phyloP scores from a whole-genome alignment of 2,329 filamentous ascomycete species.

The Teratosphaeriaceae sp. region DNA sequence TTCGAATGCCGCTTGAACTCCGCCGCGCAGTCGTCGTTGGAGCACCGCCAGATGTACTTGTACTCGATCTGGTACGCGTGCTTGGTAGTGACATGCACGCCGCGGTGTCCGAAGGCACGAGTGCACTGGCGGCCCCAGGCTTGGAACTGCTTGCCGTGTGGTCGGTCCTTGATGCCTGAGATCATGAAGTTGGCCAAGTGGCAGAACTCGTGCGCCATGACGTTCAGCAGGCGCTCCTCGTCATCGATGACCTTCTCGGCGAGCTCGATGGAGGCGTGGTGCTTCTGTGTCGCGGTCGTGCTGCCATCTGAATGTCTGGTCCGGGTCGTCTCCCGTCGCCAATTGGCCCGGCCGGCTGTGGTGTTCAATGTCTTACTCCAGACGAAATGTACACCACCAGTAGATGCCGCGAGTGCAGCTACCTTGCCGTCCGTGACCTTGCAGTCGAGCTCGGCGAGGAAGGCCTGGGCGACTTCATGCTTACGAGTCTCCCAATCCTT shows the following conservation, averaged over 20 bases:
- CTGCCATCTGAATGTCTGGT: slow-evolving; percentile 19
- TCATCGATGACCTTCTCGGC: slow-evolving; percentile 81
- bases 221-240: slow-evolving; percentile 72
- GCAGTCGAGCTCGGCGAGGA: slow-evolving; percentile 63
- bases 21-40: slow-evolving; percentile 48
- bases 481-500: slow-evolving; percentile 59
- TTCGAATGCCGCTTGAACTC: slow-evolving; percentile 81
- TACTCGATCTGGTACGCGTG: slow-evolving; percentile 87
- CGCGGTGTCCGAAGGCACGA: slow-evolving; percentile 52
- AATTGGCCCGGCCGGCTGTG: slow-evolving; percentile 60
- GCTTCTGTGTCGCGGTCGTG: slow-evolving; percentile 28
- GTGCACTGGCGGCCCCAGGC: slow-evolving; percentile 58
- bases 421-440: slow-evolving; percentile 58
- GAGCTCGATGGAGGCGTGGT: slow-evolving; percentile 72
- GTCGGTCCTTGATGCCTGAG: slow-evolving; percentile 63
- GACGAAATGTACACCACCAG: slow-evolving; percentile 63
- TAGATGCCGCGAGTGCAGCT: slow-evolving; percentile 49
- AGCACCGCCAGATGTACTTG: slow-evolving; percentile 84
- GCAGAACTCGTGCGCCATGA: slow-evolving; percentile 94
- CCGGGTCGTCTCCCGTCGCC: slow-evolving; percentile 40
- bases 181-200: slow-evolving; percentile 92
- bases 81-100: slow-evolving; percentile 76
- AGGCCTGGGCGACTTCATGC: slow-evolving; percentile 54
- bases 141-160: slow-evolving; percentile 82
- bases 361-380: slow-evolving; percentile 77